These are phyloP conservation scores for Colletotrichum australisinense DNA, from an alignment of 2,329 filamentous ascomycete genomes.

Conservation along the genomic window DNA sequence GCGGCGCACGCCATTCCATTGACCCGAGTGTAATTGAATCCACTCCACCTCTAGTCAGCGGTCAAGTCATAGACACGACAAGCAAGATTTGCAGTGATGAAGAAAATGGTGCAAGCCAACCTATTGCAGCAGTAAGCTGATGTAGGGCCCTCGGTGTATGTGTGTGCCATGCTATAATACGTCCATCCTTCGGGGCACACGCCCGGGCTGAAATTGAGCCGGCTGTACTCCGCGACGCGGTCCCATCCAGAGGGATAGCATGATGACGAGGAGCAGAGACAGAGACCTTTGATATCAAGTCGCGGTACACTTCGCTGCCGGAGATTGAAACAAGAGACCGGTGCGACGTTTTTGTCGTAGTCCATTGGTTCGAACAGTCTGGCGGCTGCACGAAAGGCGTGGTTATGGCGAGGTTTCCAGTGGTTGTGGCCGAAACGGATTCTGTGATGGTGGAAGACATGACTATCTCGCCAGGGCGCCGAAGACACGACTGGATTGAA, in stretches of 20 bases:
- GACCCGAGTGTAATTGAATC: not conserved
- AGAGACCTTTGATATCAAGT: not conserved
- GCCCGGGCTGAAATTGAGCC: constrained; percentile 12
- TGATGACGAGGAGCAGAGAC: constrained; percentile 4
- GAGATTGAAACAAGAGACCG: no score
- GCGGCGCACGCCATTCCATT: not conserved
- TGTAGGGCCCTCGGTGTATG: not conserved
- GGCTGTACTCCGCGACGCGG: not conserved
- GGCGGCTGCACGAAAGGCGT: constrained; percentile 22
- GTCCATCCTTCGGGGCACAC: constrained; percentile 27
- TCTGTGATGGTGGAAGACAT: not conserved
- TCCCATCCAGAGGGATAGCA: constrained; percentile 24
- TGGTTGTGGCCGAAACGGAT: not conserved
- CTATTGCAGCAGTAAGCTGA: constrained; percentile 26
- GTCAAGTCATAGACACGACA: not conserved
- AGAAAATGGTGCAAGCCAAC: not conserved
- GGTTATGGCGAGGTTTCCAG: constrained; percentile 13
- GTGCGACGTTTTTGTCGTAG: not conserved
- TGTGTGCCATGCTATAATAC: constrained; percentile 17
- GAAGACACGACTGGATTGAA: not conserved
- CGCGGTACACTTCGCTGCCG: no score
- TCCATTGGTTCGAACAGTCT: constrained; percentile 7
- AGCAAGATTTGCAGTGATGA: not conserved
- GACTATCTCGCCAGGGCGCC: not conserved
- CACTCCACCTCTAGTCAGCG: not conserved